These are phyloP conservation scores for Cucumis melo DNA, from an alignment of 306 rosid species.

Conservation along the genomic window DNA sequence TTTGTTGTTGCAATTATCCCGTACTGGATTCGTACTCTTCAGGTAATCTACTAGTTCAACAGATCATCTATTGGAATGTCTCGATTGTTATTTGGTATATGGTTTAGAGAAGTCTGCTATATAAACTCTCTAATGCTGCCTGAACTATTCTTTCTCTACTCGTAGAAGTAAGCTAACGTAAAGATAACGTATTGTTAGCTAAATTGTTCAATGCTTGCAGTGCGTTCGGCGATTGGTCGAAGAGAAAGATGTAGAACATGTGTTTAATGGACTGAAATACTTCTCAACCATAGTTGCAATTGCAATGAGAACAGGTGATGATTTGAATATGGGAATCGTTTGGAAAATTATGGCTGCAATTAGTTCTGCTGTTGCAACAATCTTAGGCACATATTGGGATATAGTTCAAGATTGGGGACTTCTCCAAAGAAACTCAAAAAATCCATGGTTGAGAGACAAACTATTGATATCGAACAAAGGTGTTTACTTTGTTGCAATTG, in stretches of 20 bases:
- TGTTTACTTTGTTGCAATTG: constrained; percentile 54
- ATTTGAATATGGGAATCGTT: constrained; percentile 5
- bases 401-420: constrained; percentile 49
- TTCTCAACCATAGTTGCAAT: constrained; percentile 32
- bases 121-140: too few species aligned
- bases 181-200: too few species aligned
- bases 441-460: constrained; percentile 64
- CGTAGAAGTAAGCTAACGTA: too few species aligned
- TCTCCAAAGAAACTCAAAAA: constrained; percentile 24
- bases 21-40: constrained; percentile 55
- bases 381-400: constrained; percentile 42
- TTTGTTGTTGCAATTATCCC: constrained; percentile 57
- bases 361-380: constrained; percentile 27
- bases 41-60: constrained; percentile 24
- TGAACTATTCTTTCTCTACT: too few species aligned
- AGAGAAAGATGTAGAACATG: constrained; percentile 30
- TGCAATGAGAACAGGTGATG: constrained; percentile 31
- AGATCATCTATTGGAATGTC: too few species aligned
- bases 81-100: too few species aligned
- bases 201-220: constrained; percentile 11
- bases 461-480: constrained; percentile 28
- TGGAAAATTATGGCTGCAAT: constrained; percentile 23
- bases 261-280: constrained; percentile 30
- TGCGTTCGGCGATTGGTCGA: constrained; percentile 34
- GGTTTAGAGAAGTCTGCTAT: too few species aligned